Conservation (phyloP, 371 early-diverging fungal genomes). For the Zychaea mexicana region DNA sequence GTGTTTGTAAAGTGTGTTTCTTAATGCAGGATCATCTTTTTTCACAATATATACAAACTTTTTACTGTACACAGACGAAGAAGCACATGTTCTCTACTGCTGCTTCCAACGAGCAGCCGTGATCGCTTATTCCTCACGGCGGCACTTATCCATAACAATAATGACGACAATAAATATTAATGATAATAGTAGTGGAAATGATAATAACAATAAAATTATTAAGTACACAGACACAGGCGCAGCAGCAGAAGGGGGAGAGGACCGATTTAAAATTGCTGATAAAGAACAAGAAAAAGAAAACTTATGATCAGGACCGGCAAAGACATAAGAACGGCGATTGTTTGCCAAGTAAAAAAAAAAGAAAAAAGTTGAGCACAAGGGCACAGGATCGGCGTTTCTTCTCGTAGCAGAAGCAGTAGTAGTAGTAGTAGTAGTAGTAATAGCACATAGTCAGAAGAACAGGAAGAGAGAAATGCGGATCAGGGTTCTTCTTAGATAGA, state of each 20-base stretch:
- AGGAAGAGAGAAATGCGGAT: too few species aligned
- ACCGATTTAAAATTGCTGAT: conserved; percentile 1
- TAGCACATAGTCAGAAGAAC: too few species aligned
- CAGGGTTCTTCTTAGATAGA: not conserved
- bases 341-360: not conserved
- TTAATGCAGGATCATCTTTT: not conserved
- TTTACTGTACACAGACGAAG: too few species aligned
- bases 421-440: too few species aligned
- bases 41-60: too few species aligned
- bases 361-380: not conserved
- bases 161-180: too few species aligned
- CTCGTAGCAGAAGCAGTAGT: too few species aligned
- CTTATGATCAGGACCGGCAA: not conserved
- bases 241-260: not conserved
- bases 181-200: not conserved
- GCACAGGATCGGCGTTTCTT: not conserved
- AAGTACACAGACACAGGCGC: too few species aligned
- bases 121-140: too few species aligned
- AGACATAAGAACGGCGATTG: not conserved
- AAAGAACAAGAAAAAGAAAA: not conserved
- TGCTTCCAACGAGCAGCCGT: too few species aligned
- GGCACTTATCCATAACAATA: too few species aligned
- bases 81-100: too few species aligned
- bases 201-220: not conserved
- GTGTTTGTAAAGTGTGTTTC: conserved; percentile 1